Evolutionary conservation across 257 asterid genomes (phyloP).

Genomic region (Solanum chaucha): DNA sequence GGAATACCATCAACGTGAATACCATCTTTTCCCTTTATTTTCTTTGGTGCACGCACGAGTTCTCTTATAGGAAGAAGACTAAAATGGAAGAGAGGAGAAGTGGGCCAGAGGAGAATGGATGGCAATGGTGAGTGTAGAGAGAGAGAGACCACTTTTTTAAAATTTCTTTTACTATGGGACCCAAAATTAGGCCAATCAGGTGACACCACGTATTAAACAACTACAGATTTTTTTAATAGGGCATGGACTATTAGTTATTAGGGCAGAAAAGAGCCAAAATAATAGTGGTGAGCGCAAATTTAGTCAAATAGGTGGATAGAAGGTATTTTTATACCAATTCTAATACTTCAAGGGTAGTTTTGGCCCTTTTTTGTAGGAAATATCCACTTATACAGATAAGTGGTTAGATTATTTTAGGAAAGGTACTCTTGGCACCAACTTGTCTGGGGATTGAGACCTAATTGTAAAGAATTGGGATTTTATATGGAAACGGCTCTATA

Average conservation of each 20-base stretch:
- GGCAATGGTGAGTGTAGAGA: neutral
- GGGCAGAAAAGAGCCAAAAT: neutral
- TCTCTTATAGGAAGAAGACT: neutral
- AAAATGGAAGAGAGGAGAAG: neutral
- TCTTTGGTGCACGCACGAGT: neutral
- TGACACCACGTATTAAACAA: neutral
- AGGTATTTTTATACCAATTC: neutral
- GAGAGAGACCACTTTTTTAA: neutral
- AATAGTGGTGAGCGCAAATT: neutral
- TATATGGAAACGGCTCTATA: neutral
- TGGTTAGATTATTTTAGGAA: neutral
- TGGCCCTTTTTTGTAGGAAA: neutral
- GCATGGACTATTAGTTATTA: neutral
- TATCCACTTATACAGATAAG: neutral
- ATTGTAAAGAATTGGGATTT: neutral
- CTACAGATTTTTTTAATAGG: neutral
- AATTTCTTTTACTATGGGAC: neutral
- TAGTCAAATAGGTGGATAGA: neutral
- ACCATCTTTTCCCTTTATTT: neutral
- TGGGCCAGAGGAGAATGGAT: neutral
- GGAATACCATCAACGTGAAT: neutral
- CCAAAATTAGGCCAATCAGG: neutral
- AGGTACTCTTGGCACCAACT: neutral
- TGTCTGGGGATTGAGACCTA: neutral
- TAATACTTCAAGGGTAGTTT: neutral